Percentiles rank a stretch among this genome's conserved stretches.
These are phyloP conservation scores for Xylariaceae sp. DNA, from an alignment of 2,329 filamentous ascomycete species.

Conservation along the genomic window DNA sequence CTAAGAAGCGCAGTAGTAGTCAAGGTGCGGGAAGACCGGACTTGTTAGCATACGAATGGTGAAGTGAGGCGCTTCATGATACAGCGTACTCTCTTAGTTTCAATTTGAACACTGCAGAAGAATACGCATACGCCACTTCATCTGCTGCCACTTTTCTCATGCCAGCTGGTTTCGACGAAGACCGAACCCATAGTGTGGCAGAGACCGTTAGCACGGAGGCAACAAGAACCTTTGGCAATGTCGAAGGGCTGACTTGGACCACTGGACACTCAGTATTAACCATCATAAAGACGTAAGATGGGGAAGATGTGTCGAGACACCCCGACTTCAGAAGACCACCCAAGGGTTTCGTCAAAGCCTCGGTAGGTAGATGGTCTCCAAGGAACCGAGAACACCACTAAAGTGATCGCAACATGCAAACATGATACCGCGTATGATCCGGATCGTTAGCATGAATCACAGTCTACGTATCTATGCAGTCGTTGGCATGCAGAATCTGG, in stretches of 20 bases:
- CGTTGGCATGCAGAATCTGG: conserved; percentile 59
- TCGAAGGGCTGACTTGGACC: conserved; percentile 27
- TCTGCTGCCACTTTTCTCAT: conserved; percentile 34
- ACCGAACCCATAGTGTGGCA: conserved; percentile 27
- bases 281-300: conserved; percentile 29
- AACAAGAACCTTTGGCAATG: conserved; percentile 33
- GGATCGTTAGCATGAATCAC: conserved; percentile 43
- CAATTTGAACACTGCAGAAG: conserved; percentile 20
- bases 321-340: conserved; percentile 38
- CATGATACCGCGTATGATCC: conserved; percentile 59
- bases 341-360: conserved; percentile 48
- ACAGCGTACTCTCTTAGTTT: conserved; percentile 51
- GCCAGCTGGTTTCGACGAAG: conserved; percentile 34
- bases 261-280: conserved; percentile 31
- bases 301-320: conserved; percentile 30
- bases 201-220: conserved; percentile 31
- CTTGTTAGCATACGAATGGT: conserved; percentile 58
- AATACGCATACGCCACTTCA: conserved; percentile 32
- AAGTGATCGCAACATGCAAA: conserved; percentile 57
- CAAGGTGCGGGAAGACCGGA: conserved; percentile 54
- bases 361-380: conserved; percentile 57
- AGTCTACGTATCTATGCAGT: conserved; percentile 53
- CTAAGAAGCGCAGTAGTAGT: conserved; percentile 28
- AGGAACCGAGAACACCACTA: conserved; percentile 29
- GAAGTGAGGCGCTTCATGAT: conserved; percentile 63